These are phyloP conservation scores for Aphanomyces astaci DNA, from an alignment of 352 stramenopile species.

Conservation along the genomic window DNA sequence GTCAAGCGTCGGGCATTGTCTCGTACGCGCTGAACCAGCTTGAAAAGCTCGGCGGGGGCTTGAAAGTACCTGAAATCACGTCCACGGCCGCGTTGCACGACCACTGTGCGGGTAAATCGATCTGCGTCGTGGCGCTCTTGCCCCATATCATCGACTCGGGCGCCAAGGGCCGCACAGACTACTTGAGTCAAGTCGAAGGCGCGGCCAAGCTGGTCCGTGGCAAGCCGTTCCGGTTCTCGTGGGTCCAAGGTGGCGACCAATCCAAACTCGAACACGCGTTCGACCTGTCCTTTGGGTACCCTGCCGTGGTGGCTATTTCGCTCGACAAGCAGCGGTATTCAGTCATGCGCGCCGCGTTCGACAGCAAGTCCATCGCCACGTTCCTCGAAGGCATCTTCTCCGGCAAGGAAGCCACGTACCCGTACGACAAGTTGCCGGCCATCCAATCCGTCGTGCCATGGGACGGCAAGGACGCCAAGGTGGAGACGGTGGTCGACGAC, in stretches of 20 bases:
- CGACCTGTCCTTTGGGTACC: slow-evolving; percentile 87
- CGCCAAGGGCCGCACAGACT: slow-evolving; percentile 72
- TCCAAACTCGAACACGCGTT: slow-evolving; percentile 73
- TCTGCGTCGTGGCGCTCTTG: slow-evolving; percentile 84
- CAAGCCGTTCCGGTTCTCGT: slow-evolving; percentile 88
- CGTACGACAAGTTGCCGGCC: slow-evolving; percentile 48
- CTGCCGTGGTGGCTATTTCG: slow-evolving; percentile 84
- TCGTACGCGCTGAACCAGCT: slow-evolving; percentile 63
- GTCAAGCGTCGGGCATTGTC: slow-evolving; percentile 76
- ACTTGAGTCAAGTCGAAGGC: slow-evolving; percentile 73
- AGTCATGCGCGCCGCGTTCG: slow-evolving; percentile 71
- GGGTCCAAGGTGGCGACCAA: slow-evolving; percentile 86
- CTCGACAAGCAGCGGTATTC: slow-evolving; percentile 78
- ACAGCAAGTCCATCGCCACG: slow-evolving; percentile 48
- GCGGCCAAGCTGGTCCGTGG: slow-evolving; percentile 79
- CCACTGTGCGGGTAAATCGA: slow-evolving; percentile 81
- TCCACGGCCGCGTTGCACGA: slow-evolving; percentile 58
- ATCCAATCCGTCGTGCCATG: slow-evolving; percentile 62
- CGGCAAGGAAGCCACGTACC: slow-evolving; percentile 53
- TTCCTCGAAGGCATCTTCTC: slow-evolving; percentile 71
- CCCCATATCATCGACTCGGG: slow-evolving; percentile 86
- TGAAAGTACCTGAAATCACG: slow-evolving; percentile 76
- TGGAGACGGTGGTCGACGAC: slow-evolving; percentile 65
- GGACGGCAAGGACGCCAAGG: slow-evolving; percentile 74
- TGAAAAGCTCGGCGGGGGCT: slow-evolving; percentile 56